phyloP scores from a whole-genome alignment of 1,139 yeast species.

The Pichia sp. region DNA sequence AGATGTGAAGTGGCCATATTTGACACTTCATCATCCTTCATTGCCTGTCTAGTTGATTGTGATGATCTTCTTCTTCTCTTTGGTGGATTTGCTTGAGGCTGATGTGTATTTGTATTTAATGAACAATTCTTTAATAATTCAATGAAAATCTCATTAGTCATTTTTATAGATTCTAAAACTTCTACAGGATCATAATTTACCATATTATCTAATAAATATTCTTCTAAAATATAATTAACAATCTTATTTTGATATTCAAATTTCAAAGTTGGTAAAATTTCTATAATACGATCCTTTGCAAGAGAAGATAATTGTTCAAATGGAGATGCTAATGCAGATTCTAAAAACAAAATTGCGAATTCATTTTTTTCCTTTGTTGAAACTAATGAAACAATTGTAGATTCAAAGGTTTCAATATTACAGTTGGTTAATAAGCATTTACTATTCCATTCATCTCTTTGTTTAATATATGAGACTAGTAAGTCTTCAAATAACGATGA shows the following conservation, averaged over 20 bases:
- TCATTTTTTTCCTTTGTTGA: constrained; percentile 51
- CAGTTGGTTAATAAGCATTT: constrained; percentile 45
- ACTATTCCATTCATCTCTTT: constrained; percentile 40
- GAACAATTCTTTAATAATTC: constrained; percentile 46
- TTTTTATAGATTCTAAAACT: constrained; percentile 41
- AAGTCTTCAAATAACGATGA: constrained; percentile 37
- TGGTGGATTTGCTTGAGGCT: constrained; percentile 38
- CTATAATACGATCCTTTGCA: constrained; percentile 37
- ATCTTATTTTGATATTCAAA: constrained; percentile 52
- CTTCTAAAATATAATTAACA: constrained; percentile 55
- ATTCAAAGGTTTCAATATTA: constrained; percentile 48
- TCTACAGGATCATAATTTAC: constrained; percentile 48
- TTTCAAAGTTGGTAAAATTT: constrained; percentile 51
- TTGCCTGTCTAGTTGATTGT: constrained; percentile 63
- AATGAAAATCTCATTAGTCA: constrained; percentile 43
- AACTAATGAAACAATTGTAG: constrained; percentile 48
- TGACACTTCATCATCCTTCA: constrained; percentile 62
- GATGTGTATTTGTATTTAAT: constrained; percentile 22
- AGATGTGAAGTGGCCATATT: constrained; percentile 72
- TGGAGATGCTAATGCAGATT: constrained; percentile 44
- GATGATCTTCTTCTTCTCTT: constrained; percentile 79
- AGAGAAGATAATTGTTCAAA: constrained; percentile 48
- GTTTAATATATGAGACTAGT: constrained; percentile 34
- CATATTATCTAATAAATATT: constrained; percentile 32
- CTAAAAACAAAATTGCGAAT: constrained; percentile 56